Evolutionary conservation across 768 basidiomycete genomes (phyloP).

Genomic region (Rhodotorula kratochvilovae): DNA sequence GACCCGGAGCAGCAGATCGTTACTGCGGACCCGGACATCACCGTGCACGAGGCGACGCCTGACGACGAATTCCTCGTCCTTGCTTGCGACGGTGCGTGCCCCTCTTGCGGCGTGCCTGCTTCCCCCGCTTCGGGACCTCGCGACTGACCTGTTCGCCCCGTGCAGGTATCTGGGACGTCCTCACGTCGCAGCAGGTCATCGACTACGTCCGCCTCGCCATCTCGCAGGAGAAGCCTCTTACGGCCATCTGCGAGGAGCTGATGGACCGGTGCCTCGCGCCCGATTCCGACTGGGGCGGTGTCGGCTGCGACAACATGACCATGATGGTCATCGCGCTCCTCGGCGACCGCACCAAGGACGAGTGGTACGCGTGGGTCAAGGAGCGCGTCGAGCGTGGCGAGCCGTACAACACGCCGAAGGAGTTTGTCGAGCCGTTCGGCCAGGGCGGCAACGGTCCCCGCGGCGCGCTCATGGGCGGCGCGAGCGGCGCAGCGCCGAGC

Average conservation of each 20-base stretch:
- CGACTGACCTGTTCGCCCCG: background rate
- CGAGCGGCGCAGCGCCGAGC: conserved; percentile 1
- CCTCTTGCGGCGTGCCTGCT: background rate
- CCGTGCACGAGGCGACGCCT: conserved; percentile 67
- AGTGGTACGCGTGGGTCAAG: conserved; percentile 87
- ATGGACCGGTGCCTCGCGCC: conserved; percentile 92
- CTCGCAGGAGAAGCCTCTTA: conserved; percentile 68
- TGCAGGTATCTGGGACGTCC: conserved; percentile 95
- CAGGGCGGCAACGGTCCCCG: conserved; percentile 31
- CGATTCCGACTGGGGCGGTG: conserved; percentile 83
- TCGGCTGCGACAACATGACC: conserved; percentile 99
- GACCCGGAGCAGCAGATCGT: conserved; percentile 87
- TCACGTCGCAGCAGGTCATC: conserved; percentile 85
- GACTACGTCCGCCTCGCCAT: conserved; percentile 80
- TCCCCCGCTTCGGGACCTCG: too few relatives aligned
- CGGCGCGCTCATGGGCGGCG: conserved; percentile 34
- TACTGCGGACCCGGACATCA: conserved; percentile 88
- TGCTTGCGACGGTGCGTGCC: conserved; percentile 84
- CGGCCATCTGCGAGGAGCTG: conserved; percentile 80
- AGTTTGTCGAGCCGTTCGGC: conserved; percentile 62
- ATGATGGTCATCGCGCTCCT: conserved; percentile 82
- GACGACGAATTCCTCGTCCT: conserved; percentile 97
- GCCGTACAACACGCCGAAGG: conserved; percentile 72
- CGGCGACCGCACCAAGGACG: conserved; percentile 76
- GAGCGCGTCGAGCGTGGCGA: conserved; percentile 70